These are phyloP conservation scores for Diaporthe sp. DNA, from an alignment of 2,329 filamentous ascomycete species.

Conservation along the genomic window DNA sequence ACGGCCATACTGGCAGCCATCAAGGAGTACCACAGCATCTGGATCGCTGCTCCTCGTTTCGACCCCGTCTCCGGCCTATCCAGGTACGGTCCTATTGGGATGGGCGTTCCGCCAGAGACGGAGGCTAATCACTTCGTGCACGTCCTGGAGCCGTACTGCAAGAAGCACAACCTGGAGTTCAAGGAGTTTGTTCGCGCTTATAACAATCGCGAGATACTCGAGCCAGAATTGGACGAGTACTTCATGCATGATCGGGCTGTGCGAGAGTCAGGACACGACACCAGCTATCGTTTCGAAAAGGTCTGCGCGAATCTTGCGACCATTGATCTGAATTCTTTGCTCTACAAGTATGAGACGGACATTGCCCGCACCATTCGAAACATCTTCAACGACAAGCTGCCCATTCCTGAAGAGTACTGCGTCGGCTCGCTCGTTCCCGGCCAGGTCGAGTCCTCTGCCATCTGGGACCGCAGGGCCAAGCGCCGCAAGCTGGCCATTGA, in stretches of 20 bases:
- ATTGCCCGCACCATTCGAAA: slow-evolving; percentile 89
- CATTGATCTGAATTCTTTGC: slow-evolving; percentile 91
- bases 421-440: slow-evolving; percentile 75
- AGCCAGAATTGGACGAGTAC: slow-evolving; percentile 94
- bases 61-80: slow-evolving; percentile 86
- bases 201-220: slow-evolving; percentile 80
- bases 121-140: slow-evolving; percentile 90
- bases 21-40: slow-evolving; percentile 95
- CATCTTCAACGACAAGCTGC: slow-evolving; percentile 85
- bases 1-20: slow-evolving; percentile 89
- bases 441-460: slow-evolving; percentile 83
- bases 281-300: slow-evolving; percentile 91
- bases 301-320: slow-evolving; percentile 91
- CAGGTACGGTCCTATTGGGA: slow-evolving; percentile 85
- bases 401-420: slow-evolving; percentile 87
- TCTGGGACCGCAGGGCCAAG: slow-evolving; percentile 91
- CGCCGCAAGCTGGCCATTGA: slow-evolving; percentile 88
- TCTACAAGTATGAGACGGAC: slow-evolving; percentile 98
- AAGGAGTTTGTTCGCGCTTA: slow-evolving; percentile 90
- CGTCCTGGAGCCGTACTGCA: slow-evolving; percentile 82
- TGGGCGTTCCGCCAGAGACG: slow-evolving; percentile 91
- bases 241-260: slow-evolving; percentile 97
- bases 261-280: slow-evolving; percentile 96
- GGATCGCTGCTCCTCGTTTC: slow-evolving; percentile 83
- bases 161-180: slow-evolving; percentile 87